Evolutionary conservation across 2,329 filamentous ascomycete genomes (phyloP), one percentile per base, ranked within the genome.

Genomic region (Hymenoscyphus fructigenus): DNA sequence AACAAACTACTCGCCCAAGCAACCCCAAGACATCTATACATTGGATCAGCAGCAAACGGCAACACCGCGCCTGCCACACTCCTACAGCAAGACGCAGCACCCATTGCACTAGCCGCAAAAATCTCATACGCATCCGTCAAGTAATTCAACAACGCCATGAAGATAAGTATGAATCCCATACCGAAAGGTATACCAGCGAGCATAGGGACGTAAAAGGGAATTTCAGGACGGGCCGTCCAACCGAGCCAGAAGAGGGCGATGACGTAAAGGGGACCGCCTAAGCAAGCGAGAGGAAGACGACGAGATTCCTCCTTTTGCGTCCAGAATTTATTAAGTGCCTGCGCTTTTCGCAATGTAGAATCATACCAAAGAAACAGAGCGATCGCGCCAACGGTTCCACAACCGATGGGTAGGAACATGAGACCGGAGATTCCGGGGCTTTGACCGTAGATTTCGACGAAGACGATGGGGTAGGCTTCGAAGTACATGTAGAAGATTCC

Each of bases 391-490:
- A 83, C 77, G 10, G 87, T 81, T 32, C 87, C 78, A 14, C 38
- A 64, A 9, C 66, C 69, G 68, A 89, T 82, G 64, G 83, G 84
- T 44, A 88, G 77, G 77, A 89, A 89, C 68, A 87, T 82, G 9
- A 89, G 79, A 12, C 86, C 86, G 63, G 84, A 76, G 61, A 86
- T 74, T 36, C 86, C 86, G 2, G 83, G 75, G 64, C 80, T 83
- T 81, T 90, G 87, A 70, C 76, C 73, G 74, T 91, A 90, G 66
- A 84, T 78, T 20, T 79, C 80, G 14, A 81, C 79, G 73, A 88
- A 90, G 65, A 90, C 84, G 23, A 88, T 79, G 3, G 87, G 86
- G 74, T 89, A 90, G 17, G 84, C 84, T 72, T 89, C 85, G 71
- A 90, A 90, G 75, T 82, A 89, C 65, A 82, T 84, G 71, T 86